A percentile compares a stretch with the other conserved stretches of the same genome.
Evolutionary conservation across 768 basidiomycete species (phyloP).

Genomic region (Pisolithus sp.): DNA sequence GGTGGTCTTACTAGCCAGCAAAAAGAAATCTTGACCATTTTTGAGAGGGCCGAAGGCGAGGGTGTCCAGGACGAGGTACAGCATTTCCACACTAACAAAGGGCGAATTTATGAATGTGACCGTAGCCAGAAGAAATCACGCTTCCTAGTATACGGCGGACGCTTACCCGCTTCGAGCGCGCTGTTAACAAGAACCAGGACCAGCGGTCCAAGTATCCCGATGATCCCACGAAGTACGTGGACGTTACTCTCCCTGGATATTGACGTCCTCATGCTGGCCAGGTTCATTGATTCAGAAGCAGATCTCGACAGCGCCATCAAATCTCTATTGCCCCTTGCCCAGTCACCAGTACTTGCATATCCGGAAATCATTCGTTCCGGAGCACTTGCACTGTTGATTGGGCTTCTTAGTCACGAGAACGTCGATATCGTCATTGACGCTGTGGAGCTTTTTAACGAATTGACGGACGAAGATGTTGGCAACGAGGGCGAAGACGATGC

Average conservation of each 20-base stretch:
- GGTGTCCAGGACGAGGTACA: conserved; percentile 65
- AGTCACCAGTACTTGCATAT: conserved; percentile 77
- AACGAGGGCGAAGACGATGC: conserved; percentile 66
- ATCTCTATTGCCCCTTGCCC: conserved; percentile 80
- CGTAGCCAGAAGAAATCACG: conserved; percentile 60
- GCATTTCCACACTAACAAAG: conserved; percentile 7
- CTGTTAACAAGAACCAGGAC: conserved; percentile 92
- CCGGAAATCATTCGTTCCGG: conserved; percentile 83
- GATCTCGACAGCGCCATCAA: conserved; percentile 88
- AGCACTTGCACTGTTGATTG: conserved; percentile 62
- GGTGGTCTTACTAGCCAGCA: conserved; percentile 90
- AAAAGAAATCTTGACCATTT: conserved; percentile 92
- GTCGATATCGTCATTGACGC: conserved; percentile 96
- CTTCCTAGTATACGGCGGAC: conserved; percentile 65
- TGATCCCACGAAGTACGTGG: conserved; percentile 78
- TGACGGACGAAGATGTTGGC: conserved; percentile 94
- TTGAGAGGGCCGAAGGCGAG: conserved; percentile 67
- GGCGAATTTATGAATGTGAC: conserved; percentile 2
- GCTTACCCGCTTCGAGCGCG: conserved; percentile 77
- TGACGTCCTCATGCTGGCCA: conserved; percentile 26
- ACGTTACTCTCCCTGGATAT: background rate
- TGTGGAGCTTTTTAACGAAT: conserved; percentile 85
- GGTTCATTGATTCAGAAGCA: conserved; percentile 98
- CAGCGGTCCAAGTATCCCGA: conserved; percentile 92
- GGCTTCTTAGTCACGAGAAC: conserved; percentile 92